phyloP scores from a whole-genome alignment of 805 yeast genomes.

The Debaryomyces hansenii region DNA sequence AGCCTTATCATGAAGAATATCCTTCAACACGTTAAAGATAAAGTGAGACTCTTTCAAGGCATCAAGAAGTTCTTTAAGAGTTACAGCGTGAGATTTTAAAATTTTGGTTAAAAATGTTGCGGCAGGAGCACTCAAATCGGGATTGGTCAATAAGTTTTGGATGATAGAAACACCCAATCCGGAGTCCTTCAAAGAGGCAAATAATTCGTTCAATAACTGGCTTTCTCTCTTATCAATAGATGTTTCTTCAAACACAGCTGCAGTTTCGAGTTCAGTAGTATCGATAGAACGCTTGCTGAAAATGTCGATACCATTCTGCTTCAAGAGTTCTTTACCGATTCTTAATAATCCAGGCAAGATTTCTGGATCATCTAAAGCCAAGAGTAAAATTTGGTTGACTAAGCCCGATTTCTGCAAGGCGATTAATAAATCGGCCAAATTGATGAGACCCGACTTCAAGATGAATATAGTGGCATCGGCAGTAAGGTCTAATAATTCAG shows the following conservation, averaged over 20 bases:
- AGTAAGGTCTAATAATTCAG: slow-evolving; percentile 18
- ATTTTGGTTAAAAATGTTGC: slow-evolving; percentile 24
- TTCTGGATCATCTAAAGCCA: slow-evolving; percentile 23
- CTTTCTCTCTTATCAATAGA: slow-evolving; percentile 18
- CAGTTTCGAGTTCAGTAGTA: not conserved
- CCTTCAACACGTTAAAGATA: slow-evolving; percentile 13
- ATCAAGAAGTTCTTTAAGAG: slow-evolving; percentile 16
- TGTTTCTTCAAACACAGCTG: not conserved
- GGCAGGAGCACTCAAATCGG: slow-evolving; percentile 25
- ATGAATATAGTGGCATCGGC: slow-evolving; percentile 20
- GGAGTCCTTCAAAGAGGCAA: slow-evolving; percentile 21
- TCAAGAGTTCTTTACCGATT: slow-evolving; percentile 19
- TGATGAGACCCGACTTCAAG: slow-evolving; percentile 17
- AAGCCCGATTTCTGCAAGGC: slow-evolving; percentile 27
- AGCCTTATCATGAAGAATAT: slow-evolving; percentile 19
- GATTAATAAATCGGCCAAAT: slow-evolving; percentile 21
- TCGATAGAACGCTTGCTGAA: slow-evolving; percentile 6
- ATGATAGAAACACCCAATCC: slow-evolving; percentile 24
- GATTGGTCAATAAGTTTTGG: slow-evolving; percentile 24
- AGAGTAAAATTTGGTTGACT: slow-evolving; percentile 18
- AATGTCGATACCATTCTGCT: slow-evolving; percentile 18
- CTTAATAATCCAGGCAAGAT: slow-evolving; percentile 23
- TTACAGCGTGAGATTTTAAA: slow-evolving; percentile 22
- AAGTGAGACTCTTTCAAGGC: slow-evolving; percentile 21
- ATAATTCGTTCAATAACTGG: slow-evolving; percentile 16